Conservation (phyloP, 1,139 yeast species). For the Suhomyces taliae region DNA sequence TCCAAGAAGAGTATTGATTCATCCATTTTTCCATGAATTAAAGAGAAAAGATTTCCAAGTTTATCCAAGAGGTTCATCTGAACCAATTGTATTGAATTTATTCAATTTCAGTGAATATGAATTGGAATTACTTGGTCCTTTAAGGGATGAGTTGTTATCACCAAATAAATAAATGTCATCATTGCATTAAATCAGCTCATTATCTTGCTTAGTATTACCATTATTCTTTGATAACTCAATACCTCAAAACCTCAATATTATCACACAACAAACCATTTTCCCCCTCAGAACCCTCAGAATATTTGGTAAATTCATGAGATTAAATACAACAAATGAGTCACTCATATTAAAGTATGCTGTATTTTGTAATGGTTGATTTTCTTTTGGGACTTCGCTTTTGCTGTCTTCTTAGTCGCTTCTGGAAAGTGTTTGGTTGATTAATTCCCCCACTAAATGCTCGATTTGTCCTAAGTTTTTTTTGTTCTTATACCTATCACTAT, state of each 20-base stretch:
- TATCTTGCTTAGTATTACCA: no score
- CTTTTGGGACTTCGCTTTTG: background rate
- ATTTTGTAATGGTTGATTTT: no score
- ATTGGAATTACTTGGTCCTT: constrained; percentile 48
- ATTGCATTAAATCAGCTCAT: background rate
- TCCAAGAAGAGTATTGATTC: constrained; percentile 68
- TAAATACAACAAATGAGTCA: no score
- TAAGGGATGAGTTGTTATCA: constrained; percentile 35
- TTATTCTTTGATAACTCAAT: no score
- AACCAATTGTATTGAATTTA: constrained; percentile 44
- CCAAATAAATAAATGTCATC: constrained; percentile 6
- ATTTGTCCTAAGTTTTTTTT: background rate
- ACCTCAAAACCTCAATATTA: no score
- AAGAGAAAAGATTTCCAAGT: constrained; percentile 57
- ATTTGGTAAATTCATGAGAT: no score
- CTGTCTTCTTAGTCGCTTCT: constrained; percentile 6
- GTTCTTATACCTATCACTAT: background rate
- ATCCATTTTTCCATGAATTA: constrained; percentile 69
- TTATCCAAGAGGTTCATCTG: constrained; percentile 52
- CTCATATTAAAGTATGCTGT: no score
- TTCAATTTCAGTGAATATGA: constrained; percentile 57
- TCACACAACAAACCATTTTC: no score
- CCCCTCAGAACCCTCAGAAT: no score
- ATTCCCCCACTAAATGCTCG: background rate
- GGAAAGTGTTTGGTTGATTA: constrained; percentile 9